Conservation (phyloP, 768 basidiomycete species). For the Amanita exitialis region DNA sequence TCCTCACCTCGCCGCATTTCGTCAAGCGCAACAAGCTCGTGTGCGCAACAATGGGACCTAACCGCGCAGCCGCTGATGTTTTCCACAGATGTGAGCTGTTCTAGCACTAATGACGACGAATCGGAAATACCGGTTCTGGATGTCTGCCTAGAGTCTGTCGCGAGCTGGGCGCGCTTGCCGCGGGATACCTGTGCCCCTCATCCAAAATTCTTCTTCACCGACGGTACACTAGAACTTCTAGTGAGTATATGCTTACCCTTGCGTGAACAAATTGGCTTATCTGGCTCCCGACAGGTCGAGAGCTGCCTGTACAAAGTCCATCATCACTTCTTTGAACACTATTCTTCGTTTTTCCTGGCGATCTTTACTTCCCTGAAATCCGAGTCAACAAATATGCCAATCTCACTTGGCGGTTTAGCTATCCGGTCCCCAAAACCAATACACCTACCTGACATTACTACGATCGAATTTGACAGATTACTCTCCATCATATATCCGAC, state of each 20-base stretch:
- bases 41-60: background rate
- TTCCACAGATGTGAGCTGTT: constrained; percentile 3
- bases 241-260: constrained; percentile 8
- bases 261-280: background rate
- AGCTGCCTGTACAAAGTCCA: constrained; percentile 18
- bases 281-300: constrained; percentile 15
- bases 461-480: constrained; percentile 21
- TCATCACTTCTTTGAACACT: constrained; percentile 18
- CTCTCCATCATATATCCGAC: constrained; percentile 24
- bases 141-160: background rate
- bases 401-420: background rate
- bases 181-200: constrained; percentile 7
- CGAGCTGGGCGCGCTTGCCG: background rate
- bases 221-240: constrained; percentile 14
- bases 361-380: constrained; percentile 2
- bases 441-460: constrained; percentile 27
- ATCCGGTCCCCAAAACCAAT: constrained; percentile 8
- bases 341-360: constrained; percentile 5
- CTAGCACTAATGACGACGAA: background rate
- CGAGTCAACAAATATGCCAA: background rate
- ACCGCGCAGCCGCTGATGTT: constrained; percentile 1
- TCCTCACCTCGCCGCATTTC: background rate
- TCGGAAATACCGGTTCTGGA: background rate
- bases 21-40: background rate
- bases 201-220: constrained; percentile 14